Conservation (phyloP, 2,329 filamentous ascomycete species). For the Madurella fahalii region DNA sequence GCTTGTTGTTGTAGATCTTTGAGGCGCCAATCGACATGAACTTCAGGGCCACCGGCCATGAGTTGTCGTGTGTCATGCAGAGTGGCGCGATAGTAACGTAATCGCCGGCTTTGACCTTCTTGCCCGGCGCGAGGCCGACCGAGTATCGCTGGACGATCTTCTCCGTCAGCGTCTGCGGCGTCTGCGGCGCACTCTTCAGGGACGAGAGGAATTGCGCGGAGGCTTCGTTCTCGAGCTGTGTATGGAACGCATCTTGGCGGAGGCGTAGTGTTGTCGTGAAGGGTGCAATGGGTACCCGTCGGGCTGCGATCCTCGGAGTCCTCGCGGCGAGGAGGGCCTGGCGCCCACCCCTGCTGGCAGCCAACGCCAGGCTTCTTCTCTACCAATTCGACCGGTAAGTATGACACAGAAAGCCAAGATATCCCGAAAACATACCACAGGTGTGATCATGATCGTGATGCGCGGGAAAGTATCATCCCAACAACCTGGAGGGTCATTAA, state of each 20-base stretch:
- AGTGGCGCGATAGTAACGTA: slow-evolving; percentile 73
- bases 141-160: slow-evolving; percentile 86
- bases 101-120: slow-evolving; percentile 73
- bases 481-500: neutral
- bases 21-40: slow-evolving; percentile 80
- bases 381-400: slow-evolving; percentile 5
- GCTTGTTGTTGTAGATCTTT: slow-evolving; percentile 64
- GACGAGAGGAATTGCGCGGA: slow-evolving; percentile 53
- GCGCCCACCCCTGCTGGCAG: slow-evolving; percentile 25
- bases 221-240: slow-evolving; percentile 54
- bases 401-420: neutral
- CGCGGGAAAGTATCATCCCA: slow-evolving; percentile 8
- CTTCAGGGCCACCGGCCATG: slow-evolving; percentile 52
- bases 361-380: slow-evolving; percentile 30
- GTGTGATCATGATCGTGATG: slow-evolving; percentile 21
- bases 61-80: slow-evolving; percentile 76
- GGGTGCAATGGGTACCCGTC: slow-evolving; percentile 11
- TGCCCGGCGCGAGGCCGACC: slow-evolving; percentile 69
- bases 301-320: slow-evolving; percentile 5
- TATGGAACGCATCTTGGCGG: slow-evolving; percentile 56
- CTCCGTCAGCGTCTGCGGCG: slow-evolving; percentile 78
- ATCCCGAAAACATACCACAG: slow-evolving; percentile 17
- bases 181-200: slow-evolving; percentile 32
- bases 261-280: slow-evolving; percentile 25
- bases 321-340: slow-evolving; percentile 14